Evolutionary conservation across 768 basidiomycete species (phyloP).

Genomic region (Amanita jacksonii): DNA sequence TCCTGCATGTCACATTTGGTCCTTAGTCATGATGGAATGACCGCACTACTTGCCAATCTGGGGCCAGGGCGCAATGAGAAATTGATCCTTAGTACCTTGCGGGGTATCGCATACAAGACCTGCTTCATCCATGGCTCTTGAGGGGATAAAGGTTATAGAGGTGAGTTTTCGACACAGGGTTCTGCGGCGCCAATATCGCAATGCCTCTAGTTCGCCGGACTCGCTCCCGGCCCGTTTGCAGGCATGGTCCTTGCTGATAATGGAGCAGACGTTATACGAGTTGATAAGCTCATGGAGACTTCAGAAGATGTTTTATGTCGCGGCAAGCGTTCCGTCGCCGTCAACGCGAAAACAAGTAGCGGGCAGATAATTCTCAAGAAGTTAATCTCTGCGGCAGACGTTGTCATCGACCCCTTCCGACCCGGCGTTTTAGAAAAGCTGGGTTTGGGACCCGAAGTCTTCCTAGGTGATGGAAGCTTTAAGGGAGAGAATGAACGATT

Average conservation of each 20-base stretch:
- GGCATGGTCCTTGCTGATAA: constrained; percentile 72
- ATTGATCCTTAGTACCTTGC: background rate
- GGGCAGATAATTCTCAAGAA: constrained; percentile 48
- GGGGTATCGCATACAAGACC: no score
- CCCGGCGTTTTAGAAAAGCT: constrained; percentile 76
- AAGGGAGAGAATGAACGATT: constrained; percentile 52
- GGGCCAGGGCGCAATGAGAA: no score
- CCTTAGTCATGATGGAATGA: no score
- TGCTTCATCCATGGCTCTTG: constrained; percentile 31
- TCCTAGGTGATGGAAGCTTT: constrained; percentile 37
- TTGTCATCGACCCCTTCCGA: constrained; percentile 77
- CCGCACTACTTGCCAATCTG: no score
- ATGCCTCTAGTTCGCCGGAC: constrained; percentile 56
- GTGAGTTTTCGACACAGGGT: constrained; percentile 13
- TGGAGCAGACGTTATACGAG: constrained; percentile 66
- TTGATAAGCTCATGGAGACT: constrained; percentile 49
- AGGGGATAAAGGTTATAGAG: constrained; percentile 43
- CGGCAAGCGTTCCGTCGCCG: constrained; percentile 65
- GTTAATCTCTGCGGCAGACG: constrained; percentile 59
- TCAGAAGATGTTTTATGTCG: constrained; percentile 50
- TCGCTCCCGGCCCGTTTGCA: constrained; percentile 76
- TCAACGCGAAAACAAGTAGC: constrained; percentile 53
- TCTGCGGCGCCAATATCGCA: background rate
- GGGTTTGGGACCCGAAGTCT: constrained; percentile 67
- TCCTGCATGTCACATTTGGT: no score